Conservation (phyloP, 78 protist species). For the Blattamonas nauphoetae region DNA sequence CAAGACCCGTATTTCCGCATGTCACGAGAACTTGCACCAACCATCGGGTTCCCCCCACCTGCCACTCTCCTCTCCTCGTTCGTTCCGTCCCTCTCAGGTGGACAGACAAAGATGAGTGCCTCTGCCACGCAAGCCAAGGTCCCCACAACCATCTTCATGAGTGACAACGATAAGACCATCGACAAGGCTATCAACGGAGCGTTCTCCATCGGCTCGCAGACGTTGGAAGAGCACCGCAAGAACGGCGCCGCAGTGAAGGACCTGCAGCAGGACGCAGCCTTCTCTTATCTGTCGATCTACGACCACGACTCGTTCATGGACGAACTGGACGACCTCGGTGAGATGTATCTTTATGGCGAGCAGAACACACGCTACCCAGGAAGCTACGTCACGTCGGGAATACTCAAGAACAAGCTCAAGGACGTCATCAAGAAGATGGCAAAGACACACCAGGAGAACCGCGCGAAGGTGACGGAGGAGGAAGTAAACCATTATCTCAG, state of each 20-base stretch:
- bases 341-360: neutral
- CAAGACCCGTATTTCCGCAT: constrained; percentile 98
- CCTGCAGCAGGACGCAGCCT: neutral
- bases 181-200: constrained; percentile 68
- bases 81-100: constrained; percentile 78
- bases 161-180: constrained; percentile 71
- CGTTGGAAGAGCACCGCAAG: constrained; percentile 81
- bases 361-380: neutral
- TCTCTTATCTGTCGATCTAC: constrained; percentile 14
- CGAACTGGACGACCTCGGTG: neutral
- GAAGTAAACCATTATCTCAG: neutral
- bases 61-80: constrained; percentile 78
- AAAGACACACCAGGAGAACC: neutral
- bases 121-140: neutral
- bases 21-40: constrained; percentile 91
- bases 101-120: neutral
- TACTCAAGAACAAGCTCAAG: neutral
- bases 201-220: constrained; percentile 83
- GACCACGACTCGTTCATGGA: constrained; percentile 12
- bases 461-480: constrained; percentile 15
- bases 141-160: constrained; percentile 70
- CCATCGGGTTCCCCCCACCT: constrained; percentile 78
- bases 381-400: neutral
- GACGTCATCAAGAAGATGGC: neutral
- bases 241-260: constrained; percentile 65